These are phyloP conservation scores for Tephrocybe sp. DNA, from an alignment of 768 basidiomycete genomes.

Conservation along the genomic window DNA sequence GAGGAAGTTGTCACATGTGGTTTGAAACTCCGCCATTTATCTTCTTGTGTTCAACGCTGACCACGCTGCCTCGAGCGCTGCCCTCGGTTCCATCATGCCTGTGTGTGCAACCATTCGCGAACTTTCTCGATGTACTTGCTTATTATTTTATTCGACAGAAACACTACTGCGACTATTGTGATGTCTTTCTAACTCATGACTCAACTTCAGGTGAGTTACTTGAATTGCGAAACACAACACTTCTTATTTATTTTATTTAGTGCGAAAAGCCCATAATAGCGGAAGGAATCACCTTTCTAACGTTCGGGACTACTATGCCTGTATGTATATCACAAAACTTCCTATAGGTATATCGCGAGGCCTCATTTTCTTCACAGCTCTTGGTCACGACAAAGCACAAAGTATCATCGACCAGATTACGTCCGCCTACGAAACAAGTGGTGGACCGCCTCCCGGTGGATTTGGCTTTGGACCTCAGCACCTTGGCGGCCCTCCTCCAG, in stretches of 20 bases:
- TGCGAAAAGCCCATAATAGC: slow-evolving; percentile 97
- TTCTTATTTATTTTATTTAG: slow-evolving; percentile 39
- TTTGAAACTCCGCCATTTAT: slow-evolving; percentile 29
- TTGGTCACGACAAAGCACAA: slow-evolving; percentile 97
- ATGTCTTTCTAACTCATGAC: slow-evolving; percentile 93
- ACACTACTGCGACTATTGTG: slow-evolving; percentile 94
- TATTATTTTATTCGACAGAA: slow-evolving; percentile 47
- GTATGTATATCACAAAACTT: slow-evolving; percentile 39
- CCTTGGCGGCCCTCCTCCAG: slow-evolving; percentile 56
- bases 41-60: slow-evolving; percentile 17
- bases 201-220: slow-evolving; percentile 75
- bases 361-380: slow-evolving; percentile 43
- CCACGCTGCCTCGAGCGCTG: slow-evolving; percentile 8
- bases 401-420: slow-evolving; percentile 99
- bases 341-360: neutral
- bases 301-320: slow-evolving; percentile 96
- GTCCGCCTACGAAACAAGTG: slow-evolving; percentile 84
- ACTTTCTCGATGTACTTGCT: neutral
- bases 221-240: neutral
- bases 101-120: slow-evolving; percentile 38
- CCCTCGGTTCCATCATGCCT: slow-evolving; percentile 51
- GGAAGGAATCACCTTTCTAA: slow-evolving; percentile 97
- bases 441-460: slow-evolving; percentile 84
- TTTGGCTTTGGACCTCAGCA: slow-evolving; percentile 87
- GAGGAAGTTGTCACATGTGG: slow-evolving; percentile 21